Evolutionary conservation across 2,329 filamentous ascomycete genomes (phyloP).

Genomic region (Pseudocercospora ulei): DNA sequence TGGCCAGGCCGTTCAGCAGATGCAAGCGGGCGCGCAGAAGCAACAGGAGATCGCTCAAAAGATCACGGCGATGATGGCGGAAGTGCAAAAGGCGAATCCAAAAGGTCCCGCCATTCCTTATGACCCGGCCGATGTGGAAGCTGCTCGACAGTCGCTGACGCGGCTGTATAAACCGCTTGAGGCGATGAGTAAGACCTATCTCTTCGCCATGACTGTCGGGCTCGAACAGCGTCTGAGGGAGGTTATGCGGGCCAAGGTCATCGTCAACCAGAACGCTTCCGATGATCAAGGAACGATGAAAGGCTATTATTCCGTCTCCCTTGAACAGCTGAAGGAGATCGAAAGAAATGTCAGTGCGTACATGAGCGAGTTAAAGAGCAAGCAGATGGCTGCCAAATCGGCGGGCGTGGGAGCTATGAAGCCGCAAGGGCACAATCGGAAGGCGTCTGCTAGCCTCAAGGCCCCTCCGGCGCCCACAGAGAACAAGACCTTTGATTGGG

Average conservation of each 20-base stretch:
- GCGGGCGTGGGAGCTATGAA: conserved; percentile 11
- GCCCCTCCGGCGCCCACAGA: conserved; percentile 32
- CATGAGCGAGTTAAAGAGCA: conserved; percentile 27
- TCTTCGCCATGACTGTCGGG: conserved; percentile 18
- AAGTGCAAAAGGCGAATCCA: conserved; percentile 21
- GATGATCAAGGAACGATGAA: conserved; percentile 26
- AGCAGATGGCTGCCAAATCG: conserved; percentile 19
- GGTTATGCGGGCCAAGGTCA: conserved; percentile 26
- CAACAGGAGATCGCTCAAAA: conserved; percentile 10
- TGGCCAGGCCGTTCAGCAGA: conserved; percentile 4
- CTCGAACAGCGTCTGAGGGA: conserved; percentile 24
- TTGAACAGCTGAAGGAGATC: conserved; percentile 25
- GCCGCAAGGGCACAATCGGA: conserved; percentile 23
- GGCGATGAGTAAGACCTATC: conserved; percentile 24
- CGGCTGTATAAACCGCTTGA: conserved; percentile 25
- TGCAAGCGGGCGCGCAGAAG: neutral
- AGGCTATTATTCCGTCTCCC: conserved; percentile 26
- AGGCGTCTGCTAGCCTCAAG: conserved; percentile 25
- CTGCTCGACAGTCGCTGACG: conserved; percentile 22
- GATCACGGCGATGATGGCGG: conserved; percentile 17
- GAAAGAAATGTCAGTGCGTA: conserved; percentile 23
- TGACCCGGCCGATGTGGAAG: conserved; percentile 20
- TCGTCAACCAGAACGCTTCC: conserved; percentile 27
- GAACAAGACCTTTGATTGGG: conserved; percentile 33
- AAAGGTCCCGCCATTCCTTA: conserved; percentile 28